These are phyloP conservation scores for Auricularia heimuer DNA, from an alignment of 768 basidiomycete genomes.

Conservation along the genomic window DNA sequence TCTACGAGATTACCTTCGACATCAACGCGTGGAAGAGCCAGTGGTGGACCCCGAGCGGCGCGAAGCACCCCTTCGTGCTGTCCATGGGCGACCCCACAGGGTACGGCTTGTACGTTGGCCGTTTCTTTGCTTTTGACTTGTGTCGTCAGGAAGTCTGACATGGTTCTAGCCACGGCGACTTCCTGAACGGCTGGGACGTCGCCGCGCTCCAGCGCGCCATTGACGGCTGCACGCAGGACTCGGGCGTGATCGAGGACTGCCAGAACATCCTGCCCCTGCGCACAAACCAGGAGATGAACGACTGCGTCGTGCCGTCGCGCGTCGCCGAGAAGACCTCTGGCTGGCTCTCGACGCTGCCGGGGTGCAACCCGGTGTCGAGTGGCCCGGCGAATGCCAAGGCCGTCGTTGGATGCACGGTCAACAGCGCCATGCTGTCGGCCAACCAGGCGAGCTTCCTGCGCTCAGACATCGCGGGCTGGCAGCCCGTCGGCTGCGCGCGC, in stretches of 20 bases:
- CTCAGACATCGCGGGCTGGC: slow-evolving; percentile 1
- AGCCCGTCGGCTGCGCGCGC: slow-evolving; percentile 7
- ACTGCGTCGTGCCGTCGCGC: slow-evolving; percentile 11
- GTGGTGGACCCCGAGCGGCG: slow-evolving; percentile 1
- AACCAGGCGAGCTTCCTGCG: slow-evolving; percentile 5
- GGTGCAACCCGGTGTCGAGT: slow-evolving; percentile 15
- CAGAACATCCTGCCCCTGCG: slow-evolving; percentile 13
- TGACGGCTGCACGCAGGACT: slow-evolving; percentile 13
- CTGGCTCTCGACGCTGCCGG: slow-evolving; percentile 10
- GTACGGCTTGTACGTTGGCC: background rate
- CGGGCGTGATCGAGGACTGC: slow-evolving; percentile 15
- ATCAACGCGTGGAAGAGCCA: slow-evolving; percentile 5
- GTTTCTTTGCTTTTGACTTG: background rate
- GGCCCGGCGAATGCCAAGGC: slow-evolving; percentile 5
- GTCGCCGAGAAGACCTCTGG: slow-evolving; percentile 13
- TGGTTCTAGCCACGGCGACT: background rate
- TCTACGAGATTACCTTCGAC: slow-evolving; percentile 12
- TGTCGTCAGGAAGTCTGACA: too few relatives aligned
- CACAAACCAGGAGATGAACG: background rate
- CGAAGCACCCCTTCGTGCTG: slow-evolving; percentile 2
- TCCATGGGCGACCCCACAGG: slow-evolving; percentile 4
- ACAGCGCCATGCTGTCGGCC: background rate
- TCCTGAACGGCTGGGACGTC: slow-evolving; percentile 15
- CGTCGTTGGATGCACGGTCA: background rate
- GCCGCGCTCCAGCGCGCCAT: slow-evolving; percentile 11